Evolutionary conservation across 2,329 filamentous ascomycete genomes (phyloP).

Genomic region (Pseudogymnoascus sp.): DNA sequence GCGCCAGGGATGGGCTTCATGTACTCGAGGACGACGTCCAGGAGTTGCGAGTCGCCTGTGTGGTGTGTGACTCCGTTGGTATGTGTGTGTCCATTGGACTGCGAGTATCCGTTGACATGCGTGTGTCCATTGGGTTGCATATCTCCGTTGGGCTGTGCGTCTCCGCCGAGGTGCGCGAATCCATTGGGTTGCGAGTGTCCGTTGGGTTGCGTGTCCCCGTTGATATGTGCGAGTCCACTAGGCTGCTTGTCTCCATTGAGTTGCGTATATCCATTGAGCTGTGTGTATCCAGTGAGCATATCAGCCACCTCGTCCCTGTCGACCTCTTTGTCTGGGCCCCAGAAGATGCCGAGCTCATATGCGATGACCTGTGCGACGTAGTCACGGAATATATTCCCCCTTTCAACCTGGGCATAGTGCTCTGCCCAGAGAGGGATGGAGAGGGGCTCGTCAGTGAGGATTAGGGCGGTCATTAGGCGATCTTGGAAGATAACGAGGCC

Average conservation of each 20-base stretch:
- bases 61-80: neutral
- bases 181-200: neutral
- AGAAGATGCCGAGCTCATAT: neutral
- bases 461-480: neutral
- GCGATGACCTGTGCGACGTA: neutral
- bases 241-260: neutral
- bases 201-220: neutral
- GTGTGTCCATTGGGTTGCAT: neutral
- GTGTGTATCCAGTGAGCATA: neutral
- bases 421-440: neutral
- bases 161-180: neutral
- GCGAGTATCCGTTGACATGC: neutral
- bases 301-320: neutral
- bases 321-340: neutral
- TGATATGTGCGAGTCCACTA: too few relatives aligned
- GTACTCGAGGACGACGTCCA: neutral
- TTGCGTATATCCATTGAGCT: neutral
- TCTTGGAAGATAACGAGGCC: neutral
- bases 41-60: neutral
- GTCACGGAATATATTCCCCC: neutral
- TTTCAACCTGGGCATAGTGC: neutral
- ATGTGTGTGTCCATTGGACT: neutral
- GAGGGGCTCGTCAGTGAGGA: neutral
- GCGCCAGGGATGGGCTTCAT: neutral
- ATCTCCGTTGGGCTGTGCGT: neutral